phyloP scores from a whole-genome alignment of 352 stramenopile species.

The Hyaloperonospora brassicae region DNA sequence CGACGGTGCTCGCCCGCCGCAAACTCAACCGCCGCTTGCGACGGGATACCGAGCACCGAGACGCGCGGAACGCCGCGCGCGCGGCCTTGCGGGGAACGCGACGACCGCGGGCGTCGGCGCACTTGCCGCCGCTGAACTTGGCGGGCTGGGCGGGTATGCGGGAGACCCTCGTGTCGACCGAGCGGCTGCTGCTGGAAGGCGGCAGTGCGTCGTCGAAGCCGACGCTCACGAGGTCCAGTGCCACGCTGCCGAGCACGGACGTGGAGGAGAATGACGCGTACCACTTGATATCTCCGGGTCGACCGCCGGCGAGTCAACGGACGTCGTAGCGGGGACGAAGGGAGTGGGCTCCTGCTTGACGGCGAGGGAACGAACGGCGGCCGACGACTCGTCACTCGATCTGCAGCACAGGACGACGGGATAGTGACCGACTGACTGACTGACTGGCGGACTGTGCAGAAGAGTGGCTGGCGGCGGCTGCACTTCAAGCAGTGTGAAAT shows the following conservation, averaged over 20 bases:
- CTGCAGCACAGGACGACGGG: neutral
- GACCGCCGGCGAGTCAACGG: neutral
- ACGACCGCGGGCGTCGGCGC: slow-evolving; percentile 13
- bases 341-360: slow-evolving; percentile 1
- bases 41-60: slow-evolving; percentile 11
- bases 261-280: slow-evolving; percentile 39
- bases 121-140: slow-evolving; percentile 31
- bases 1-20: slow-evolving; percentile 16
- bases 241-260: slow-evolving; percentile 7
- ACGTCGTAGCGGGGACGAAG: slow-evolving; percentile 14
- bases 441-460: too few species aligned
- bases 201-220: slow-evolving; percentile 4
- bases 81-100: slow-evolving; percentile 9
- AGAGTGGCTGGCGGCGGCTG: too few species aligned
- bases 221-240: slow-evolving; percentile 15
- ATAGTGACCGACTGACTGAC: too few species aligned
- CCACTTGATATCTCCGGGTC: slow-evolving; percentile 24
- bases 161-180: slow-evolving; percentile 37
- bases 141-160: slow-evolving; percentile 44
- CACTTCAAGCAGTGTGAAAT: too few species aligned
- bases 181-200: slow-evolving; percentile 16
- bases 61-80: slow-evolving; percentile 8
- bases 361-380: too few species aligned
- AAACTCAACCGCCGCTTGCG: slow-evolving; percentile 14
- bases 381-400: neutral